Conservation (phyloP, 2,329 filamentous ascomycete genomes). For the Knoxdaviesia capensis region DNA sequence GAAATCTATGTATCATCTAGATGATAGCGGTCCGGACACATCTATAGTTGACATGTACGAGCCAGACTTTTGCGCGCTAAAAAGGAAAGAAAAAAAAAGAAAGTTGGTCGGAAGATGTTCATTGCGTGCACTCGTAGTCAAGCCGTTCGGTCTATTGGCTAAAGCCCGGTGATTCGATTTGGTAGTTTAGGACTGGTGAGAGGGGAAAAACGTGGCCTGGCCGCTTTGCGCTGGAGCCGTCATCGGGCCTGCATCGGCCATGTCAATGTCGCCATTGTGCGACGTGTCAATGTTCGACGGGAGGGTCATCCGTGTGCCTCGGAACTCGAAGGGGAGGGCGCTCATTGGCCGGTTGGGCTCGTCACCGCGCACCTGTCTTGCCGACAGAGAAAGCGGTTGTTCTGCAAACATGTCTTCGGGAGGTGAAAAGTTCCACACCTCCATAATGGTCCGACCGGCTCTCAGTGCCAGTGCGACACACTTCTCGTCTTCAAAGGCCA, state of each 20-base stretch:
- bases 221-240: slow-evolving; percentile 29
- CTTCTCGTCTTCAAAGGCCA: slow-evolving; percentile 96
- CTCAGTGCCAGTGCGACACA: slow-evolving; percentile 88
- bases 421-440: slow-evolving; percentile 93
- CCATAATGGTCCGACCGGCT: slow-evolving; percentile 80
- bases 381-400: slow-evolving; percentile 26
- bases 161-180: no score
- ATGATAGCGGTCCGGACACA: no score
- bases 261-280: slow-evolving; percentile 29
- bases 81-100: no score
- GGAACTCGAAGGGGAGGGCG: slow-evolving; percentile 25
- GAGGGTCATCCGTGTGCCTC: slow-evolving; percentile 12
- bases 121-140: no score
- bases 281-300: slow-evolving; percentile 12
- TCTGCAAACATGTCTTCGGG: slow-evolving; percentile 47
- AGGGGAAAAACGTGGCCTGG: slow-evolving; percentile 29
- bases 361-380: slow-evolving; percentile 21
- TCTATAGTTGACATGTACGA: no score
- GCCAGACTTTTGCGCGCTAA: no score
- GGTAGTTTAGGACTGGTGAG: slow-evolving; percentile 13
- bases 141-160: no score
- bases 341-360: slow-evolving; percentile 28
- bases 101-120: no score
- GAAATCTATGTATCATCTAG: no score
- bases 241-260: slow-evolving; percentile 34